Conservation (phyloP, 2,329 filamentous ascomycete species). For the Monilinia fructigena region DNA sequence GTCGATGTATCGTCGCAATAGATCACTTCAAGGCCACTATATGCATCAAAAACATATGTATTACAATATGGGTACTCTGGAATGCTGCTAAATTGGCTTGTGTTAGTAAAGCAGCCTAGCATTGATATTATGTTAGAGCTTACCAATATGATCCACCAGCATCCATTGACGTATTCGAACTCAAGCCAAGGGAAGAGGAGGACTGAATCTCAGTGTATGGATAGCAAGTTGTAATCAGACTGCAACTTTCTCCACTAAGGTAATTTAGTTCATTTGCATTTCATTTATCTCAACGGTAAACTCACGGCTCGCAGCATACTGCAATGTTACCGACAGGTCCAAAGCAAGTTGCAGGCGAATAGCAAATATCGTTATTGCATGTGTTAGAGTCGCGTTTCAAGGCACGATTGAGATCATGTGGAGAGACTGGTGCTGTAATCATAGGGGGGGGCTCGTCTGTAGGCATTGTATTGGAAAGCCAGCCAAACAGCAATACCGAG, state of each 20-base stretch:
- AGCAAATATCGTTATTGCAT: slow-evolving; percentile 5
- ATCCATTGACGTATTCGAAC: neutral
- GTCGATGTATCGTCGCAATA: neutral
- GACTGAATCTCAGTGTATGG: neutral
- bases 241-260: neutral
- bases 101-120: neutral
- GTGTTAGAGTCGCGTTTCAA: neutral
- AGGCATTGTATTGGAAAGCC: neutral
- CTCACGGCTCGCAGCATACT: slow-evolving; percentile 1
- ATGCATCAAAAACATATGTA: neutral
- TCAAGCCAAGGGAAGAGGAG: neutral
- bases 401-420: neutral
- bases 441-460: neutral
- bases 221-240: neutral
- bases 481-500: neutral
- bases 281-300: neutral
- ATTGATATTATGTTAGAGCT: neutral
- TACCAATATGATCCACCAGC: neutral
- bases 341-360: neutral
- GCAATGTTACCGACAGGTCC: neutral
- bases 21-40: neutral
- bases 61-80: neutral
- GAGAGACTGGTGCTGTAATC: slow-evolving; percentile 1
- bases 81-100: neutral
- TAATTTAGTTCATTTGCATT: neutral